Evolutionary conservation across 1,284 basidiomycete species (phyloP), one percentile per base, ranked within the genome.

Genomic region (Dichomitus squalens): DNA sequence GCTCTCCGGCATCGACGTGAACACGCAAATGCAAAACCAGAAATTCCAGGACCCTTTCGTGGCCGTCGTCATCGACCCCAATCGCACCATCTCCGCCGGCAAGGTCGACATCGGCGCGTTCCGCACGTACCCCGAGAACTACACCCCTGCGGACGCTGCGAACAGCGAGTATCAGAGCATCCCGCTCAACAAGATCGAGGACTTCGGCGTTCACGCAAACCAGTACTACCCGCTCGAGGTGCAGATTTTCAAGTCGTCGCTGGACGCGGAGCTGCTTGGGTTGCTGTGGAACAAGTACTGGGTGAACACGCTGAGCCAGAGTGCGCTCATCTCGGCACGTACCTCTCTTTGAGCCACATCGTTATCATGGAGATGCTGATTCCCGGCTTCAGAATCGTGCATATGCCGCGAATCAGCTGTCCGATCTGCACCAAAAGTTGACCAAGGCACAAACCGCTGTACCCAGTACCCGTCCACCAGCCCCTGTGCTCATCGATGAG

Each of bases 271-370:
- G 66, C 75, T 99, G 12, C 80, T 99, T 29, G 92, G 92, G 31
- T 76, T 96, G 69, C 75, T 99, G 21, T 99, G 96, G 96, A 98
- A 99, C 78, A 98, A 98, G 76, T 99, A 99, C 69, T 99, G 96
- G 96, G 93, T 96, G 18, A 95, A 93, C 66, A 98, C 96, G 0
- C 81, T 99, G 31, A 92, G 91, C 68, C 93, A 95, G 69, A 95
- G 91, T 68, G 88, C 94, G 2, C 75, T 98, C 33, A 90, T 98
- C 41, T 93, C 93, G 40, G 95, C 96, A 55, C 52, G 91, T 76
- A 11, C 36, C 25, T 43, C 11, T 33, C 14, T n/a, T 4, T 33
- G 18, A 3, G 16, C n/a, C n/a, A 1, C 16, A 31, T 21, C 34
- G 6, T 7, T 9, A 9, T 9, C 18, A 7, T 11, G 35, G 16